Evolutionary conservation across 2,329 filamentous ascomycete species (phyloP).

Genomic region (Nigrograna mackinnonii): DNA sequence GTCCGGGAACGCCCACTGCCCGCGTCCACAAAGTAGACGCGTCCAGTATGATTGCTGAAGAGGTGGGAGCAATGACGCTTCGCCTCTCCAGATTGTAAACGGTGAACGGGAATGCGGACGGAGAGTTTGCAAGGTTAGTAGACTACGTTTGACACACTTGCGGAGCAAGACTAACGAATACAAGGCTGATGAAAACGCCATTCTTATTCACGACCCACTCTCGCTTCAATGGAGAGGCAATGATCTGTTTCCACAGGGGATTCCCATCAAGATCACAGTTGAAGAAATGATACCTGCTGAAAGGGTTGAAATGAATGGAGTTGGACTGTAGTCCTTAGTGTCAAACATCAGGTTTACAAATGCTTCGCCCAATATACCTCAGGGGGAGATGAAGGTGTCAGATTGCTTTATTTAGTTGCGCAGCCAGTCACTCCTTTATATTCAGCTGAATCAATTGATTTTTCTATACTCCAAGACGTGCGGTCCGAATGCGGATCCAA

Average conservation of each 20-base stretch:
- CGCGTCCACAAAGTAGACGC: constrained; percentile 40
- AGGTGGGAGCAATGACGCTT: constrained; percentile 34
- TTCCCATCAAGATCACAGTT: constrained; percentile 16
- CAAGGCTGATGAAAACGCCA: constrained; percentile 37
- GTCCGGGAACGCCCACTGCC: constrained; percentile 58
- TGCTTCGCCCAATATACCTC: constrained; percentile 23
- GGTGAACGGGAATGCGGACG: constrained; percentile 34
- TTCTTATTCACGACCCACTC: constrained; percentile 41
- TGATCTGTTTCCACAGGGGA: constrained; percentile 13
- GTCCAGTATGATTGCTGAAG: constrained; percentile 29
- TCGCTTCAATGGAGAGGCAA: constrained; percentile 39
- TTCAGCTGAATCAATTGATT: constrained; percentile 6
- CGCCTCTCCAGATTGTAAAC: constrained; percentile 46
- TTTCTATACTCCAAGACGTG: too few species aligned
- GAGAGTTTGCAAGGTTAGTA: constrained; percentile 39
- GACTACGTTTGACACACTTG: background rate
- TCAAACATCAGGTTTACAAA: constrained; percentile 29
- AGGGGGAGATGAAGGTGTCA: constrained; percentile 22
- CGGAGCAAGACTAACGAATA: constrained; percentile 8
- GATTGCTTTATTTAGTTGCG: constrained; percentile 19
- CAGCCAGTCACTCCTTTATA: constrained; percentile 12
- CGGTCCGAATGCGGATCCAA: constrained; percentile 2
- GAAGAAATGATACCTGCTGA: constrained; percentile 9
- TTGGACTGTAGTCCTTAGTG: constrained; percentile 4
- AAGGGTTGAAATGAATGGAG: constrained; percentile 4